phyloP scores from a whole-genome alignment of 2,329 filamentous ascomycete genomes.

The Diaporthe longicolla region DNA sequence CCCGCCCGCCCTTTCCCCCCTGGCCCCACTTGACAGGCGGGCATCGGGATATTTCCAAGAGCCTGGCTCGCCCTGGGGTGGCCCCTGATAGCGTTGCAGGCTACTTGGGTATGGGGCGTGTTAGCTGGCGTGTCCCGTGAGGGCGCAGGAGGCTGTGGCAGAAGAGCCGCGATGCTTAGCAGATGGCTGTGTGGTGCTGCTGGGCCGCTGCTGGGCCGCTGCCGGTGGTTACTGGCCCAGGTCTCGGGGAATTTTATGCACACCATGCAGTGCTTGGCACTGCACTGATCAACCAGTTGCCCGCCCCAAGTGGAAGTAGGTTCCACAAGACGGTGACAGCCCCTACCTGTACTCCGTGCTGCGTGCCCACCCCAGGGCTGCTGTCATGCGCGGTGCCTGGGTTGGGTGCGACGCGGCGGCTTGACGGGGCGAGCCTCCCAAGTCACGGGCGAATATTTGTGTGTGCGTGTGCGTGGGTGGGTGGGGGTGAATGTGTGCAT shows the following conservation, averaged over 20 bases:
- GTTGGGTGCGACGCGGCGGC: conserved; percentile 24
- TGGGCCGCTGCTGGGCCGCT: conserved; percentile 35
- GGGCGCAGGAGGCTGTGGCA: conserved; percentile 14
- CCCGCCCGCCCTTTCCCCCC: conserved; percentile 8
- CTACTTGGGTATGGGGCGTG: neutral
- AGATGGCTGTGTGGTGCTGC: conserved; percentile 4
- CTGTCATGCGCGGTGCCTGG: conserved; percentile 35
- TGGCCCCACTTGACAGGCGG: conserved; percentile 30
- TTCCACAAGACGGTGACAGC: conserved; percentile 26
- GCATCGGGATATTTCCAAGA: conserved; percentile 13
- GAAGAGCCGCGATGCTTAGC: conserved; percentile 33
- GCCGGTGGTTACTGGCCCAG: conserved; percentile 31
- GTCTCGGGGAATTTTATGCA: conserved; percentile 42
- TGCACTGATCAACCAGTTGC: conserved; percentile 39
- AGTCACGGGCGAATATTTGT: neutral
- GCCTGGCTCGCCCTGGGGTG: neutral
- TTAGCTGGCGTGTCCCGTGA: conserved; percentile 17
- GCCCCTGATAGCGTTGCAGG: conserved; percentile 3
- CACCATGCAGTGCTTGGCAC: conserved; percentile 32
- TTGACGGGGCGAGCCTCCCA: conserved; percentile 21
- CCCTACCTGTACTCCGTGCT: conserved; percentile 28
- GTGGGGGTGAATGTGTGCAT: neutral
- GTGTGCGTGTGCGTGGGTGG: neutral
- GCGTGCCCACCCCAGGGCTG: conserved; percentile 20
- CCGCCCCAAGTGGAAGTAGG: conserved; percentile 25